A percentile compares a stretch with the other conserved stretches of the same genome.
Evolutionary conservation across 352 stramenopile species (phyloP).

Genomic region (Phytophthora kernoviae): DNA sequence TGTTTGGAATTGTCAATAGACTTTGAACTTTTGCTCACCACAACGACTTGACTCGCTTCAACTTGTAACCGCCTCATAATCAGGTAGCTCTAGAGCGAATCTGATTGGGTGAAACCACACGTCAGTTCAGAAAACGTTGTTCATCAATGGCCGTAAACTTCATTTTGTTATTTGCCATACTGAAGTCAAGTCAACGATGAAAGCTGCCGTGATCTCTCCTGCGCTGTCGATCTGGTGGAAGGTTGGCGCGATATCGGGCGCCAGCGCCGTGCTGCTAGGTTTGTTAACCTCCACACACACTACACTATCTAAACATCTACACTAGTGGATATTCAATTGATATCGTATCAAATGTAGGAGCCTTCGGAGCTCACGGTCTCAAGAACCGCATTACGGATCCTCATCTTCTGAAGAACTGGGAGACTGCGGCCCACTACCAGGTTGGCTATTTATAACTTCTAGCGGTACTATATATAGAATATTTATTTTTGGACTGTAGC

Average conservation of each 20-base stretch:
- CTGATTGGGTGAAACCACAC: slow-evolving; percentile 30
- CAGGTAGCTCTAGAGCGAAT: background rate
- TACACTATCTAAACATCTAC: no score
- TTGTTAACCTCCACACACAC: background rate
- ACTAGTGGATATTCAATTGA: background rate
- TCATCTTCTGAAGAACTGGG: slow-evolving; percentile 86
- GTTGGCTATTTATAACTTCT: slow-evolving; percentile 21
- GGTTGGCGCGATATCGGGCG: slow-evolving; percentile 69
- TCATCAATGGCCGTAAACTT: slow-evolving; percentile 1
- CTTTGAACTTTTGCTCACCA: no score
- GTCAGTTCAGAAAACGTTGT: background rate
- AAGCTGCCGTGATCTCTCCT: slow-evolving; percentile 64
- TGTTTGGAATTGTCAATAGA: no score
- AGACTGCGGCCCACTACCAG: slow-evolving; percentile 85
- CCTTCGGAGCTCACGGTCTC: slow-evolving; percentile 80
- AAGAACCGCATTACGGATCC: slow-evolving; percentile 71
- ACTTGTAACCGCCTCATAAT: slow-evolving; percentile 23
- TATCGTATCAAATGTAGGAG: slow-evolving; percentile 37
- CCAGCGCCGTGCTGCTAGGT: slow-evolving; percentile 66
- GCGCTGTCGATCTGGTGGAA: slow-evolving; percentile 82
- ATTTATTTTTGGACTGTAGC: slow-evolving; percentile 21
- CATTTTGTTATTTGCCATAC: slow-evolving; percentile 15
- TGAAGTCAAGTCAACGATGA: slow-evolving; percentile 35
- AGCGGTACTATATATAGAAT: background rate
- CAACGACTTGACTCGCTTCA: no score